Evolutionary conservation across 1,284 basidiomycete species (phyloP), one percentile per base, ranked within the genome.

Genomic region (Trichosporon sp.): DNA sequence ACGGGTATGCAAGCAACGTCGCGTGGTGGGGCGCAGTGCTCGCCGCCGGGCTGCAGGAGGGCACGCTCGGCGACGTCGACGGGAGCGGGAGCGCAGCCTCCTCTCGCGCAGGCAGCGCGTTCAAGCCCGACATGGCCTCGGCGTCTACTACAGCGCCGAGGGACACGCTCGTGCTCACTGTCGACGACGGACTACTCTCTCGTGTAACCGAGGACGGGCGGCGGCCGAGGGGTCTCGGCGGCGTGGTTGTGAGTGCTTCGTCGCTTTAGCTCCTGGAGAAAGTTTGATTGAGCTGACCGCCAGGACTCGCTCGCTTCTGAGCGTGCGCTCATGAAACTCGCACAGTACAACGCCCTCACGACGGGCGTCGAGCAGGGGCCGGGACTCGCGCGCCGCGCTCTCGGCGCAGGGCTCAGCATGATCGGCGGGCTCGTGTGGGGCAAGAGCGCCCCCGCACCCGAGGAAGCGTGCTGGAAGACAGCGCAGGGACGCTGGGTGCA

Each of bases 381-480:
- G 3, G 91, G 87, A 83, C 85, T 93, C 62, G 90, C 88, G 0
- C 87, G 89, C 3, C 89, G 88, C 66, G 92, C 92, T 8, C 85
- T 94, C 3, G 91, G 89, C 23, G 92, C 93, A 0, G 83, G 95
- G 1, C 93, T 91, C 89, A 95, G 92, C 92, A 89, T 89, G 2
- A 86, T 73, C 15, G 53, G 47, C 13, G 66, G 68, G 18, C 60
- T 86, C 87, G 56, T 60, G 6, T 60, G 27, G 27, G 56, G 56
- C 4, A 60, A 60, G 29, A n/a, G 27, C 18, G 56, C 56, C 2
- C 56, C 56, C 87, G 67, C 63, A 32, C 56, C 44, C 31, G 89
- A 91, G 73, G 85, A 84, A 1, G 84, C 86, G 60, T 87, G 90
- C 79, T 93, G 90, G 90, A 86, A 85, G 74, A 81, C 82, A 65